Conservation (phyloP, 2,329 filamentous ascomycete species). For the Paecilomyces formosus region DNA sequence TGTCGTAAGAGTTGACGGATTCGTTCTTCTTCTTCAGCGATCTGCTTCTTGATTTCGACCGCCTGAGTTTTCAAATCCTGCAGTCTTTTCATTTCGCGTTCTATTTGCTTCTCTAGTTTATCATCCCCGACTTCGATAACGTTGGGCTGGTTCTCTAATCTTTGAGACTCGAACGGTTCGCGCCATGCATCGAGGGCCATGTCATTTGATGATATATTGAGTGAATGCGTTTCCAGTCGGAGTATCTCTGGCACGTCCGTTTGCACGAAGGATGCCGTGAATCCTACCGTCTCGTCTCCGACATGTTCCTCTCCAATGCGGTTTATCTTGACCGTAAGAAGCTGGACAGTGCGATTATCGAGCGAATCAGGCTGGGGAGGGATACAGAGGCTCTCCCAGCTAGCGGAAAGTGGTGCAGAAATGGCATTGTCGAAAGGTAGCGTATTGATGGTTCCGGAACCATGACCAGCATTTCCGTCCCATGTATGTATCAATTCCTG, state of each 20-base stretch:
- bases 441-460: conserved; percentile 16
- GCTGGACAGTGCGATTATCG: conserved; percentile 14
- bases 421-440: conserved; percentile 9
- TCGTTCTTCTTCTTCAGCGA: conserved; percentile 17
- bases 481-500: conserved; percentile 14
- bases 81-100: conserved; percentile 17
- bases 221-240: conserved; percentile 16
- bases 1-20: conserved; percentile 19
- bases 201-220: conserved; percentile 12
- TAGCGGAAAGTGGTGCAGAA: conserved; percentile 11
- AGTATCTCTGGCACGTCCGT: conserved; percentile 17
- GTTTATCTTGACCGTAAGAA: conserved; percentile 20
- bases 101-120: conserved; percentile 9
- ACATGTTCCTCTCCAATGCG: conserved; percentile 9
- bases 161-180: conserved; percentile 6
- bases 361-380: conserved; percentile 10
- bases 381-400: conserved; percentile 20
- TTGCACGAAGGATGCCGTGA: conserved; percentile 24
- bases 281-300: conserved; percentile 20
- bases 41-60: conserved; percentile 14
- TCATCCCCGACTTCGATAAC: background rate
- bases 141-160: conserved; percentile 1
- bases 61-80: conserved; percentile 18
- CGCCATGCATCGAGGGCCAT: conserved; percentile 15
- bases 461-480: conserved; percentile 14